Base-by-base conservation (phyloP, 1,139 yeast genomes). In the Kurtzmaniella quercitrusa region DNA sequence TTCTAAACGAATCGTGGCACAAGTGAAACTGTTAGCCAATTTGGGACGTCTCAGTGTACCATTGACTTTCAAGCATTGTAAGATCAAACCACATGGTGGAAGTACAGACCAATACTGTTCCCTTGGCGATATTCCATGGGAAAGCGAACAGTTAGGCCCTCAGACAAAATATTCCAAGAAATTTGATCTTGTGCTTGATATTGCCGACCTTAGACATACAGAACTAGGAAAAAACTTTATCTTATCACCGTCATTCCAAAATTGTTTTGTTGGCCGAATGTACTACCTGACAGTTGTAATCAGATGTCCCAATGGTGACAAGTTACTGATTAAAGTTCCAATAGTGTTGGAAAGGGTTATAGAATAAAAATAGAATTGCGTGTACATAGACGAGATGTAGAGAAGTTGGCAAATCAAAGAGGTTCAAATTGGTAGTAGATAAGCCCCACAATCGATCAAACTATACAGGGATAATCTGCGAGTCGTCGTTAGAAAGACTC, bases 201-300 rank as follows among this genome's bases (percentile, higher is more conserved):
- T 41, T 3, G 11, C n/a, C 12, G 36, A 35, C 20, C n/a, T 36
- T 14, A 16, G 21, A 16, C 32, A 18, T 28, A 11, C 20, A 11
- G 18, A 15, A 11, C 9, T 15, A 3, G 23, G 33, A 12, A 46
- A 50, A 15, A 61, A 61, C n/a, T 61, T 65, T 40, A 61, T 66
- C 38, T 52, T 70, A 18, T 57, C 67, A 3, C 76, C 76, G 0
- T 71, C 65, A 39, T 70, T 69, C 49, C 75, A 70, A 50, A 47
- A 52, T 8, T 69, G 75, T 47, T 54, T 60, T 30, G 43, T 66
- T 46, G 59, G 71, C 2, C 50, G 76, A 37, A 37, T 68, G 8
- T 69, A 70, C 46, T 66, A 65, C 45, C 46, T 67, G 26, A 60
- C 61, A 28, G 50, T 70, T n/a, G 54, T 49, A 26, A 49, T 69